phyloP scores from a whole-genome alignment of 108 stramenopile genomes.

The Pinguiococcus pyrenoidosus region DNA sequence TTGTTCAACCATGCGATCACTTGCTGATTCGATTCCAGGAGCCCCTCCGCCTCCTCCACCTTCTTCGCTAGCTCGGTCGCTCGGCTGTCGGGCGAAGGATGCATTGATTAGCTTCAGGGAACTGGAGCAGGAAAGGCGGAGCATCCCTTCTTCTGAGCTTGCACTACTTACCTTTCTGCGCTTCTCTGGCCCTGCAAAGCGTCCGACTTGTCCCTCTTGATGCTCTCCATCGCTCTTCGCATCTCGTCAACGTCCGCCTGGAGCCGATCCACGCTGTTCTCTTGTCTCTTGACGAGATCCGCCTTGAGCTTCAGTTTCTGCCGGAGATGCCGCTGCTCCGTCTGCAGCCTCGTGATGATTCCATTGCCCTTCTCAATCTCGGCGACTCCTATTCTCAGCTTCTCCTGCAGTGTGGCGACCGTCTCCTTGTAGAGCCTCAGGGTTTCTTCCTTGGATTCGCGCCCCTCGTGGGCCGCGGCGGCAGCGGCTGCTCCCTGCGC shows the following conservation, averaged over 20 bases:
- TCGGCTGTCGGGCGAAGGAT: too few relatives aligned
- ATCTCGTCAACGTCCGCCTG: conserved; percentile 5
- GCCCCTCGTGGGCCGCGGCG: conserved; percentile 11
- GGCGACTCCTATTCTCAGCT: conserved; percentile 25
- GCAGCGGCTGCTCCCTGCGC: conserved; percentile 19
- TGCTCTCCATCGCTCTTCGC: conserved; percentile 6
- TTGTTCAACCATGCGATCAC: conserved; percentile 44
- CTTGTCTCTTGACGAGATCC: conserved; percentile 38
- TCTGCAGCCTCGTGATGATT: conserved; percentile 33
- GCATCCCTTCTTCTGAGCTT: too few relatives aligned
- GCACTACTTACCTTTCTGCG: too few relatives aligned
- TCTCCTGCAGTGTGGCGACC: conserved; percentile 31
- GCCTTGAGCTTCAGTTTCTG: conserved; percentile 24
- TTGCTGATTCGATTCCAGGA: conserved; percentile 39
- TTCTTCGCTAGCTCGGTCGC: too few relatives aligned
- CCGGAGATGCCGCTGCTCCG: conserved; percentile 5
- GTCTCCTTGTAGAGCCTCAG: conserved; percentile 25
- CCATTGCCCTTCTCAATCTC: conserved; percentile 38
- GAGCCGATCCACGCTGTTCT: conserved; percentile 3
- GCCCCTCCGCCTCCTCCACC: conserved; percentile 22
- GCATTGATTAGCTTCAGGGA: too few relatives aligned
- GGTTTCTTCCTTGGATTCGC: conserved; percentile 15
- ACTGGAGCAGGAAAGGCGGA: too few relatives aligned
- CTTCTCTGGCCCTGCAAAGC: too few relatives aligned
- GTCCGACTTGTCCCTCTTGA: too few relatives aligned